Evolutionary conservation across 257 asterid genomes (phyloP).

Genomic region (Ballota nigra): DNA sequence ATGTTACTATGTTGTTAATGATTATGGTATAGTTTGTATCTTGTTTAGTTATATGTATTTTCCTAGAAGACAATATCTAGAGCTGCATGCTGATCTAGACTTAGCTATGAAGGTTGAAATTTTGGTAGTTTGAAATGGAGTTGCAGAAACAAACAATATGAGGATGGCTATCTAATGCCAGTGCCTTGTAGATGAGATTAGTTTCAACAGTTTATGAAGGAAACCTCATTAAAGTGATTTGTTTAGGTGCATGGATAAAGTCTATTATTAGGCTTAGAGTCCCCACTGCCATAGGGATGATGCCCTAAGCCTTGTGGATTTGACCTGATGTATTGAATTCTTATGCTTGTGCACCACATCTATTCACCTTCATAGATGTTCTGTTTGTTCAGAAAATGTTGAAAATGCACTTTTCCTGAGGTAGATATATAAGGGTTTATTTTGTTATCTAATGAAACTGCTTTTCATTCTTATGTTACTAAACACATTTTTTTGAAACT

Average conservation of each 20-base stretch:
- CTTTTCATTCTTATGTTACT: not conserved
- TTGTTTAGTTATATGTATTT: not conserved
- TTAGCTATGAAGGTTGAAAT: slow-evolving; percentile 15
- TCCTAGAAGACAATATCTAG: slow-evolving; percentile 1
- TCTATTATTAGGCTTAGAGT: not conserved
- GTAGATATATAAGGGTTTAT: not conserved
- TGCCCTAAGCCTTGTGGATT: not conserved
- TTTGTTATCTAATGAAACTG: not conserved
- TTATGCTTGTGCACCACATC: not conserved
- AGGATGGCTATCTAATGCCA: slow-evolving; percentile 3
- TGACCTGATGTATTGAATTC: not conserved
- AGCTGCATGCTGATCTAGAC: slow-evolving; percentile 24
- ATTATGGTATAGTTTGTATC: not conserved
- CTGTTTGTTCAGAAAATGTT: slow-evolving; percentile 14
- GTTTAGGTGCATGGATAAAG: not conserved
- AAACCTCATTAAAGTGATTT: slow-evolving; percentile 1
- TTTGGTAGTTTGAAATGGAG: slow-evolving; percentile 15
- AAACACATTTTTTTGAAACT: not conserved
- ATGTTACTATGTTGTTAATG: not conserved
- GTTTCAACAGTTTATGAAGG: not conserved
- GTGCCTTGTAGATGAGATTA: slow-evolving; percentile 8
- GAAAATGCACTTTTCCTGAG: not conserved
- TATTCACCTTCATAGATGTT: not conserved
- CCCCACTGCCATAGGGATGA: not conserved
- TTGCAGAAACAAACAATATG: not conserved